Evolutionary conservation across 441 rosid species (phyloP).

Genomic region (Corymbia citriodora): DNA sequence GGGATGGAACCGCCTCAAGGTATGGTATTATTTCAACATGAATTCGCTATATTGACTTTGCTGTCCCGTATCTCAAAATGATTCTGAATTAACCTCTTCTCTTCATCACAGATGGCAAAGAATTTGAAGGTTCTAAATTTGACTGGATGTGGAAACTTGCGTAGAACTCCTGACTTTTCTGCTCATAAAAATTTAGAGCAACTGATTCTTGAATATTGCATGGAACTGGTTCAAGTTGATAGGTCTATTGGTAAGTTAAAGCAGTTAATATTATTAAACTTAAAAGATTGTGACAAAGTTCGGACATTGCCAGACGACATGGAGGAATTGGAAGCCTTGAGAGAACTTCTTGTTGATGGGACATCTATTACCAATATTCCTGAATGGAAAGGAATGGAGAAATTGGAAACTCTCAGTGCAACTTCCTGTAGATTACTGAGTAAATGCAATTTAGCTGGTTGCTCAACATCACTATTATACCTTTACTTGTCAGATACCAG

Average conservation of each 20-base stretch:
- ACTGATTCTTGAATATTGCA: background rate
- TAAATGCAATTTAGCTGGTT: background rate
- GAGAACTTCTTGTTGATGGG: background rate
- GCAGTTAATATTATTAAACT: background rate
- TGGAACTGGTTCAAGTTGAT: background rate
- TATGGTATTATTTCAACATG: background rate
- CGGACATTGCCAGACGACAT: background rate
- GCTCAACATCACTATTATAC: background rate
- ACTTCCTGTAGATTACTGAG: fast-evolving
- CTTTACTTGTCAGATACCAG: background rate
- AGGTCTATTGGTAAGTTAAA: background rate
- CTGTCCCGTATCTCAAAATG: background rate
- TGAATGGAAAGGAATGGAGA: background rate
- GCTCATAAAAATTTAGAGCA: background rate
- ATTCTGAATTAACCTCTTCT: background rate
- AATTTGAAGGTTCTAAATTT: background rate
- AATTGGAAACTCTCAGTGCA: background rate
- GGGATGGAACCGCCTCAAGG: background rate
- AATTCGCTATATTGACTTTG: background rate
- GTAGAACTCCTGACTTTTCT: background rate
- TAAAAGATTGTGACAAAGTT: fast-evolving
- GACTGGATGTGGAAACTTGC: background rate
- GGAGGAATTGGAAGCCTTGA: background rate
- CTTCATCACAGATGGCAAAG: background rate
- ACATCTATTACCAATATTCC: background rate